These are phyloP conservation scores for Botrytis pseudocinerea DNA, from an alignment of 2,329 filamentous ascomycete genomes.

Conservation along the genomic window DNA sequence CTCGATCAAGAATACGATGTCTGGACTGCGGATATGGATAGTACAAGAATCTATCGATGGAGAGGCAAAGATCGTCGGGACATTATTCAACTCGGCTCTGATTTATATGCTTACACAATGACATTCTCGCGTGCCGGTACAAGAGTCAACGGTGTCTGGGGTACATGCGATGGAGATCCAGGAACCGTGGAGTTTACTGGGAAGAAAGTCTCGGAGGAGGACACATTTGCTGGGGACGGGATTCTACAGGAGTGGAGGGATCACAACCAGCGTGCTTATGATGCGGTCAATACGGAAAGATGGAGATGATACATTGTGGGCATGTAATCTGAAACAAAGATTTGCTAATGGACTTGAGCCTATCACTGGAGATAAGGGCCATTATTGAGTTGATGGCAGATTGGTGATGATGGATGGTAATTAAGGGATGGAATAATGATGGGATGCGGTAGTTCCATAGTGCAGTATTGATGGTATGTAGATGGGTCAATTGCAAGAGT, in stretches of 20 bases:
- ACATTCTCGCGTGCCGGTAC: not conserved
- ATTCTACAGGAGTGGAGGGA: not conserved
- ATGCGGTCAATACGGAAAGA: slow-evolving; percentile 1
- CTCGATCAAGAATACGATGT: not conserved
- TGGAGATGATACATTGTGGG: not conserved
- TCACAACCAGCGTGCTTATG: not conserved
- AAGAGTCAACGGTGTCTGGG: not conserved
- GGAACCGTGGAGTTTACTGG: not conserved
- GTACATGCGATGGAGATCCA: not conserved
- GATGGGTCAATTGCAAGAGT: not conserved
- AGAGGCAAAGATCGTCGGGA: slow-evolving; percentile 1
- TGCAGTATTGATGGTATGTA: not conserved
- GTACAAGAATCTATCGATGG: slow-evolving; percentile 1
- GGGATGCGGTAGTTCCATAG: not conserved
- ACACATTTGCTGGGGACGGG: not conserved
- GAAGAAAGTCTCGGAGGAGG: not conserved
- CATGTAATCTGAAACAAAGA: not conserved
- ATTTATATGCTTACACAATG: not conserved
- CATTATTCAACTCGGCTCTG: not conserved
- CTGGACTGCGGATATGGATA: not conserved
- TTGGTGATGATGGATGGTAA: not conserved
- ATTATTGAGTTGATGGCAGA: not conserved
- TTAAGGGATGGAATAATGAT: not conserved
- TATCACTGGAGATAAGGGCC: not conserved
- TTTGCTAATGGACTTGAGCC: not conserved